Percentiles rank a stretch among this genome's conserved stretches.
Conservation (phyloP, 306 rosid genomes). For the Gastrolobium villosum region DNA sequence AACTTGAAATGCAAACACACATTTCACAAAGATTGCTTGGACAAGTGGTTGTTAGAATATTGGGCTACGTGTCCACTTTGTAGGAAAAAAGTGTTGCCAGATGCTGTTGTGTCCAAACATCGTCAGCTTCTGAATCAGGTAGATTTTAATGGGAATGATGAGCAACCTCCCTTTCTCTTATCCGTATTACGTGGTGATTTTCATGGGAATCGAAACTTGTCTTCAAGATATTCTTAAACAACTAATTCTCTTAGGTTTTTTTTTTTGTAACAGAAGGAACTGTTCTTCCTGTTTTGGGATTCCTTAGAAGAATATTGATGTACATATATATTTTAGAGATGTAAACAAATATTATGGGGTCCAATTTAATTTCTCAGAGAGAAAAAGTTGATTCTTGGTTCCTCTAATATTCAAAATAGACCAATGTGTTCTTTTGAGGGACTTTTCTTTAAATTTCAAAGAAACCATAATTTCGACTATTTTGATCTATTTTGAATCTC, state of each 20-base stretch:
- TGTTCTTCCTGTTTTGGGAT: conserved; percentile 11
- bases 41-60: conserved; percentile 77
- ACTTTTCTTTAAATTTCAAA: too few species aligned
- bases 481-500: too few species aligned
- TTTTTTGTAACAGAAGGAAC: neutral
- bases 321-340: neutral
- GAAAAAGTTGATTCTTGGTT: too few species aligned
- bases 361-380: too few species aligned
- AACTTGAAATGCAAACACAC: conserved; percentile 75
- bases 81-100: conserved; percentile 72
- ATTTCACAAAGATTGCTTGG: conserved; percentile 86
- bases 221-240: neutral
- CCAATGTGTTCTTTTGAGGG: too few species aligned
- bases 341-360: too few species aligned
- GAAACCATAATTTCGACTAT: too few species aligned
- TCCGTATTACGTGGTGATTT: conserved; percentile 62
- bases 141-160: conserved; percentile 62
- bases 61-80: conserved; percentile 92
- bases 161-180: conserved; percentile 64
- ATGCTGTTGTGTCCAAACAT: conserved; percentile 72
- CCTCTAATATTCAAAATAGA: too few species aligned
- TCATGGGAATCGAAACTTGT: neutral
- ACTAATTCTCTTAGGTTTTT: too few species aligned
- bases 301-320: conserved; percentile 8
- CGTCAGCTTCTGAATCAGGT: conserved; percentile 69